These are phyloP conservation scores for Acanthamoeba culbertsoni DNA, from an alignment of 208 protist species.

Conservation along the genomic window DNA sequence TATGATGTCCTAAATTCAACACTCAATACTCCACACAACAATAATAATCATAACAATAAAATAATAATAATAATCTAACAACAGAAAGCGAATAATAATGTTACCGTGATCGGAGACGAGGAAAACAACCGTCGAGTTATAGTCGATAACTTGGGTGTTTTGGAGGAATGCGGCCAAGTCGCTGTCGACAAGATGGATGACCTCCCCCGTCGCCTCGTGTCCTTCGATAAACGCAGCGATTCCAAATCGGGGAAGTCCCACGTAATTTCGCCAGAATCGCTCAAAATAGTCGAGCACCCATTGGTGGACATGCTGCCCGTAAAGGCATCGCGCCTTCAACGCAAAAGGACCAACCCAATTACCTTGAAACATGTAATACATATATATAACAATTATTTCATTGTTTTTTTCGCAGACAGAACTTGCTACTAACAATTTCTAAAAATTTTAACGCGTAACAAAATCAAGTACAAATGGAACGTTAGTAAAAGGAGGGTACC, in stretches of 20 bases:
- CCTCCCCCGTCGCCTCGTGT: conserved; percentile 38
- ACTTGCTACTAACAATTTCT: no score
- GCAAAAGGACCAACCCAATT: conserved; percentile 50
- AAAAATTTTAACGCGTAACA: no score
- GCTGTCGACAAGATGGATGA: conserved; percentile 13
- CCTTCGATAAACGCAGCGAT: conserved; percentile 39
- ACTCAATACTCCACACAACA: no score
- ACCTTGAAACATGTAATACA: neutral
- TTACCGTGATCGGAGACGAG: conserved; percentile 40
- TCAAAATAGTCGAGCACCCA: conserved; percentile 45
- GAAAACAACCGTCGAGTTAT: conserved; percentile 30
- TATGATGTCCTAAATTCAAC: neutral
- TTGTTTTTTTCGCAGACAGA: no score
- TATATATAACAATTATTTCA: no score
- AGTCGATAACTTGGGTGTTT: conserved; percentile 4
- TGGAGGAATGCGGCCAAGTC: conserved; percentile 2
- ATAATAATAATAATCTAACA: neutral
- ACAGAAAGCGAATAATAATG: neutral
- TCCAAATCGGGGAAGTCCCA: neutral
- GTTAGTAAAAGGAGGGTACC: no score
- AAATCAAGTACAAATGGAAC: no score
- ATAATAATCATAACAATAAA: neutral
- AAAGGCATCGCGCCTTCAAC: conserved; percentile 4
- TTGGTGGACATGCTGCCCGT: conserved; percentile 12
- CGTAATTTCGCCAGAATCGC: conserved; percentile 13